Percentiles rank a stretch among this genome's conserved stretches.
Conservation (phyloP, 78 protist species). For the Monosiga brevicollis region DNA sequence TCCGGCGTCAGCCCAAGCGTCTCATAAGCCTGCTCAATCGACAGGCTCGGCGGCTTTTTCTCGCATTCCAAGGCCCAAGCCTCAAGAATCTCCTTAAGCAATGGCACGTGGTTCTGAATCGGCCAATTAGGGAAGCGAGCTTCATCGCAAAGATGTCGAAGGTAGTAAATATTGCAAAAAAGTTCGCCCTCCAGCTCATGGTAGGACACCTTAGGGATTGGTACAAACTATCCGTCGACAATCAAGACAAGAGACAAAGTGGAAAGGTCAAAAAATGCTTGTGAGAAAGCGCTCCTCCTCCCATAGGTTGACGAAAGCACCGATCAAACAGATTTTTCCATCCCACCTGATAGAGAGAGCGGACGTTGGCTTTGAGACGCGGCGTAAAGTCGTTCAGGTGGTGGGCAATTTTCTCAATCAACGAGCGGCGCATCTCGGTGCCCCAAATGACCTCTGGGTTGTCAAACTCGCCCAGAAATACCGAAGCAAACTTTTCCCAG, state of each 20-base stretch:
- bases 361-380: slow-evolving; percentile 53
- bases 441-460: slow-evolving; percentile 77
- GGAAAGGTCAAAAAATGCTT: no score
- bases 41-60: slow-evolving; percentile 33
- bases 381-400: slow-evolving; percentile 66
- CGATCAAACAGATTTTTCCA: no score
- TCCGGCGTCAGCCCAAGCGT: slow-evolving; percentile 33
- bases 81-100: slow-evolving; percentile 36
- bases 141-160: slow-evolving; percentile 62
- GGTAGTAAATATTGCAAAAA: slow-evolving; percentile 65
- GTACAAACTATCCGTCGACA: no score
- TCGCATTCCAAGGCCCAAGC: slow-evolving; percentile 44
- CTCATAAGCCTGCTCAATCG: slow-evolving; percentile 27
- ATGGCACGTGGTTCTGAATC: slow-evolving; percentile 20
- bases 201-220: slow-evolving; percentile 51
- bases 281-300: no score
- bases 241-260: no score
- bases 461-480: slow-evolving; percentile 68
- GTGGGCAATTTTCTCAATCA: slow-evolving; percentile 67
- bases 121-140: slow-evolving; percentile 70
- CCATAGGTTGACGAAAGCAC: no score
- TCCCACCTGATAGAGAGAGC: slow-evolving; percentile 35
- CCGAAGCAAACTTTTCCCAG: slow-evolving; percentile 57
- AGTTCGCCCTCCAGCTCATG: slow-evolving; percentile 61
- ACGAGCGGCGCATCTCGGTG: slow-evolving; percentile 51